Conservation (phyloP, 2,329 filamentous ascomycete species). For the Xylariaceae sp. region DNA sequence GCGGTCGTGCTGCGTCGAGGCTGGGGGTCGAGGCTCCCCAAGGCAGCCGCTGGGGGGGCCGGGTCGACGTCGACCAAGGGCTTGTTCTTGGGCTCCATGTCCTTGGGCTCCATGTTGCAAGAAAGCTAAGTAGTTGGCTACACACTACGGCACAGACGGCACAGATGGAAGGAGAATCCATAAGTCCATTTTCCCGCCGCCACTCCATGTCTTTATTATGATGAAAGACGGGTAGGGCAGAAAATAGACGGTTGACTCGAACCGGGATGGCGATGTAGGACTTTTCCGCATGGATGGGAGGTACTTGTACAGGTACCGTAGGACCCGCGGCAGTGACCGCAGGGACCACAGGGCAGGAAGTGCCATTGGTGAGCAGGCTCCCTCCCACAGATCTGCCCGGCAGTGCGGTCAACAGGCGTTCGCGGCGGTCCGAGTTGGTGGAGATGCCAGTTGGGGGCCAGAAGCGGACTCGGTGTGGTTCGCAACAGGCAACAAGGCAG, state of each 20-base stretch:
- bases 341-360: constrained; percentile 14
- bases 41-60: constrained; percentile 14
- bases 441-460: too few relatives aligned
- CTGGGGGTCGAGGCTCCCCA: constrained; percentile 16
- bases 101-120: constrained; percentile 19
- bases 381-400: constrained; percentile 20
- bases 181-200: constrained; percentile 21
- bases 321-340: constrained; percentile 24
- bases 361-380: constrained; percentile 22
- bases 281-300: constrained; percentile 19
- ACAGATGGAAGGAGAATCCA: constrained; percentile 17
- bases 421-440: constrained; percentile 23
- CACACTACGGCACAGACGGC: constrained; percentile 15
- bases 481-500: constrained; percentile 31
- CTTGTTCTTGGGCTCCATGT: constrained; percentile 21
- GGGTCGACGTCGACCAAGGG: constrained; percentile 17
- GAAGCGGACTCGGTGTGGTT: constrained; percentile 26
- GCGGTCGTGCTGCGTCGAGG: constrained; percentile 14
- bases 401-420: constrained; percentile 22
- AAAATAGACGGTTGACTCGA: constrained; percentile 15
- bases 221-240: constrained; percentile 13
- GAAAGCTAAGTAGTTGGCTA: constrained; percentile 8
- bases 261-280: constrained; percentile 27
- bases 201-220: constrained; percentile 25
- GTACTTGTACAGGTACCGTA: constrained; percentile 22